Conservation (phyloP, 306 rosid genomes). For the Vicia villosa region DNA sequence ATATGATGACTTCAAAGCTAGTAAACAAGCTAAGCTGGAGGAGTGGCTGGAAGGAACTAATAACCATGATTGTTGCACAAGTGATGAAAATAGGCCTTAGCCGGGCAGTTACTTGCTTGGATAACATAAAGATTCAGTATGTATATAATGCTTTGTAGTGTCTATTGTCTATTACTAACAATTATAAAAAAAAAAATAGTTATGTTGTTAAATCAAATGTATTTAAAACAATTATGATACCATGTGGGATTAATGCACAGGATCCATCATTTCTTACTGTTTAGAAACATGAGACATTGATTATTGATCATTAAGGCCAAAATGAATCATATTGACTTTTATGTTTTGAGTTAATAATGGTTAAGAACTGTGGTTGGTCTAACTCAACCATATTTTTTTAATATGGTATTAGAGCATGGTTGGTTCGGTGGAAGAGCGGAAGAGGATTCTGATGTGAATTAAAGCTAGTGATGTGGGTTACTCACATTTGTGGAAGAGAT, state of each 20-base stretch:
- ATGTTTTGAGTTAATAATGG: no score
- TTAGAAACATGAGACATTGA: not conserved
- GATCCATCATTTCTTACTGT: not conserved
- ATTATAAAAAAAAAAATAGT: not conserved
- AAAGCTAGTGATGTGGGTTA: no score
- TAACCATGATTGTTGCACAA: slow-evolving; percentile 19
- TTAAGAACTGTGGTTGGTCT: no score
- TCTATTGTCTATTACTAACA: not conserved
- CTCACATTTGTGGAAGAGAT: no score
- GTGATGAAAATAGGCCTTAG: slow-evolving; percentile 40
- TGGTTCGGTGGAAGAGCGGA: no score
- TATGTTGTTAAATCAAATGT: not conserved
- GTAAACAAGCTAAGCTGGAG: slow-evolving; percentile 67
- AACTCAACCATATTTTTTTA: no score
- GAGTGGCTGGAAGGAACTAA: slow-evolving; percentile 76
- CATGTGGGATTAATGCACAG: not conserved
- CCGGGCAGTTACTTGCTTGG: slow-evolving; percentile 1
- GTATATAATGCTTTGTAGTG: slow-evolving; percentile 38
- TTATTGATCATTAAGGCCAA: not conserved
- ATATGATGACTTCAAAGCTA: slow-evolving; percentile 71
- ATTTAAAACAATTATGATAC: not conserved
- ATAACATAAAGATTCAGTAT: slow-evolving; percentile 19
- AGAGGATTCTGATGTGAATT: no score
- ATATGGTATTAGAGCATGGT: no score
- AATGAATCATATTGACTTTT: no score